Conservation (phyloP, 1,284 basidiomycete genomes). For the Cystobasidium sp. region DNA sequence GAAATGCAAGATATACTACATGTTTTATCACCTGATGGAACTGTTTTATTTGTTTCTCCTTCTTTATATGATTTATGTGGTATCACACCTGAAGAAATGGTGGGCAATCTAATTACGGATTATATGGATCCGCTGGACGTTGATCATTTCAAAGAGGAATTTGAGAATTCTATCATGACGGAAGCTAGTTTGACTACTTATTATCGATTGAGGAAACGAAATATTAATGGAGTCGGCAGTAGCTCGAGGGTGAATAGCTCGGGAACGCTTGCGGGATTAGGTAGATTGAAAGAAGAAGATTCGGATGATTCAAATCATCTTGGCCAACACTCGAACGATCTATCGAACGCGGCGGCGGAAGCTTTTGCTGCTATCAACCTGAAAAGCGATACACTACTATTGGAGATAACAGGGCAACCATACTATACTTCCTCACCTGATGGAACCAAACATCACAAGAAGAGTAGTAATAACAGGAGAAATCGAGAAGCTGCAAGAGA, state of each 20-base stretch:
- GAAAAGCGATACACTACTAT: slow-evolving; percentile 61
- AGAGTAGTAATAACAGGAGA: neutral
- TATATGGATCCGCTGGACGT: slow-evolving; percentile 70
- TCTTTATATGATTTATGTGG: slow-evolving; percentile 72
- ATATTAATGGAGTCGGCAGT: neutral
- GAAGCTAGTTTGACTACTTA: slow-evolving; percentile 65
- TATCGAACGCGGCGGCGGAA: slow-evolving; percentile 11
- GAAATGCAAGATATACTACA: slow-evolving; percentile 76
- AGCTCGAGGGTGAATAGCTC: slow-evolving; percentile 49
- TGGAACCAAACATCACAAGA: slow-evolving; percentile 1
- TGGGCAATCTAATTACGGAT: slow-evolving; percentile 69
- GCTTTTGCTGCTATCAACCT: slow-evolving; percentile 28
- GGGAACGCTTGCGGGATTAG: neutral
- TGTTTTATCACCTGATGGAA: slow-evolving; percentile 66
- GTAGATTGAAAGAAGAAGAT: slow-evolving; percentile 14
- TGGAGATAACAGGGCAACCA: slow-evolving; percentile 73
- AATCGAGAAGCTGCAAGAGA: neutral
- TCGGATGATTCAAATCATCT: slow-evolving; percentile 7
- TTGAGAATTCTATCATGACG: slow-evolving; percentile 64
- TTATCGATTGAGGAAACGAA: slow-evolving; percentile 59
- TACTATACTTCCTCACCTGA: slow-evolving; percentile 60
- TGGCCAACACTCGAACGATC: slow-evolving; percentile 48
- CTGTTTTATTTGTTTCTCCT: slow-evolving; percentile 72
- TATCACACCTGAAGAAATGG: slow-evolving; percentile 72
- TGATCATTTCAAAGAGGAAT: slow-evolving; percentile 64